Evolutionary conservation across 768 basidiomycete genomes (phyloP).

Genomic region (Xerocomellus dryophilus): DNA sequence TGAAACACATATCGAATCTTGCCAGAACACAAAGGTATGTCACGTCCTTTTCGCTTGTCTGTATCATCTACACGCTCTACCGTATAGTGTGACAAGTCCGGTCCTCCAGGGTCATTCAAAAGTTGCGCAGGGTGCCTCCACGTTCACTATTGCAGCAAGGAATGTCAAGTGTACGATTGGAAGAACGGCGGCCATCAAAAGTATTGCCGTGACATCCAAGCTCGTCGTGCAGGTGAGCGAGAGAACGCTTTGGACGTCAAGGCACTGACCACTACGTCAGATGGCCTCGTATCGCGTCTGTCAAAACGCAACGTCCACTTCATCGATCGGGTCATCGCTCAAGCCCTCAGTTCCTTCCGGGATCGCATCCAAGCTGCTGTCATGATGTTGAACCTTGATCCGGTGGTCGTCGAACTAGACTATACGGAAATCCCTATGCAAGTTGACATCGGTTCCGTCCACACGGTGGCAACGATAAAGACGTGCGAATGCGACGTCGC

Average conservation of each 20-base stretch:
- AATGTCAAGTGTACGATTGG: conserved; percentile 32
- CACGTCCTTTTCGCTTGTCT: background rate
- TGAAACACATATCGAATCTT: conserved; percentile 20
- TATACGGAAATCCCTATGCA: conserved; percentile 21
- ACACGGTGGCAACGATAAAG: conserved; percentile 5
- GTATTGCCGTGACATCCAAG: conserved; percentile 28
- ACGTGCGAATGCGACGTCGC: conserved; percentile 24
- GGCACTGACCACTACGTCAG: conserved; percentile 10
- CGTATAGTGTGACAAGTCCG: conserved; percentile 24
- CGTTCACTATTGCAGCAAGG: conserved; percentile 31
- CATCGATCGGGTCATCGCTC: conserved; percentile 23
- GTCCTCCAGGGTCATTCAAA: conserved; percentile 26
- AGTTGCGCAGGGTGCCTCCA: conserved; percentile 28
- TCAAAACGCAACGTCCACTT: conserved; percentile 24
- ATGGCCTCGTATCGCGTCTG: conserved; percentile 20
- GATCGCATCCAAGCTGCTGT: conserved; percentile 17
- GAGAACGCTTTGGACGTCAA: background rate
- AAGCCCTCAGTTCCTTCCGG: conserved; percentile 15
- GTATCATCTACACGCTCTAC: background rate
- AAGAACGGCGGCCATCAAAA: conserved; percentile 26
- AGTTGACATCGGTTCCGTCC: conserved; percentile 16
- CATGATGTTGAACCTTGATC: background rate
- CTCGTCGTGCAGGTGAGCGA: conserved; percentile 23
- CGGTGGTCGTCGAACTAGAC: conserved; percentile 27
- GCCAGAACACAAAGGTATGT: conserved; percentile 27